Evolutionary conservation across 1,284 basidiomycete genomes (phyloP).

Genomic region (Kwoniella shivajii): DNA sequence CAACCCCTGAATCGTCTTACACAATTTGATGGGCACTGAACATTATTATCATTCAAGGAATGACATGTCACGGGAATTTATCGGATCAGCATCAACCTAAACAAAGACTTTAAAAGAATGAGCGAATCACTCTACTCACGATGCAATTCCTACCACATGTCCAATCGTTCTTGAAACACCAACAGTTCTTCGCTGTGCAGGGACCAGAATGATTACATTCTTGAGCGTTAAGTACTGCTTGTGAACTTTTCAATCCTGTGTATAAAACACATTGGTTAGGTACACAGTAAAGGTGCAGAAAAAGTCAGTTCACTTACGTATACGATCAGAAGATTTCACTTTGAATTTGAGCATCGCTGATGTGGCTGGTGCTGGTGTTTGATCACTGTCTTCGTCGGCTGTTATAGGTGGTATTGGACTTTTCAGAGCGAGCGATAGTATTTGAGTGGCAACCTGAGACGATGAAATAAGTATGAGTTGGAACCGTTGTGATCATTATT

Average conservation of each 20-base stretch:
- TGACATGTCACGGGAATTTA: background rate
- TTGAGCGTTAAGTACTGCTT: background rate
- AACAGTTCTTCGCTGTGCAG: slow-evolving; percentile 9
- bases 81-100: background rate
- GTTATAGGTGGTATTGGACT: background rate
- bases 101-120: background rate
- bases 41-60: background rate
- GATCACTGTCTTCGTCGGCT: background rate
- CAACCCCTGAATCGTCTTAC: slow-evolving; percentile 8
- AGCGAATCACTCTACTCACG: slow-evolving; percentile 1
- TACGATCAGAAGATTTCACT: background rate
- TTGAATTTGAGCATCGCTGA: background rate
- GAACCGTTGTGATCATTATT: too few species aligned
- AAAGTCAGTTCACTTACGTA: too few species aligned
- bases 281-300: background rate
- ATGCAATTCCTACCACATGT: slow-evolving; percentile 18
- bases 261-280: too few species aligned
- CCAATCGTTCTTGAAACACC: slow-evolving; percentile 13
- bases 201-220: slow-evolving; percentile 18
- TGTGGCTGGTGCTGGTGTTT: background rate
- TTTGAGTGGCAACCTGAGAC: background rate
- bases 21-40: slow-evolving; percentile 10
- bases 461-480: too few species aligned
- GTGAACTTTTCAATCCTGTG: background rate
- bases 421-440: background rate